Evolutionary conservation across 257 asterid species (phyloP).

Genomic region (Buddleja alternifolia): DNA sequence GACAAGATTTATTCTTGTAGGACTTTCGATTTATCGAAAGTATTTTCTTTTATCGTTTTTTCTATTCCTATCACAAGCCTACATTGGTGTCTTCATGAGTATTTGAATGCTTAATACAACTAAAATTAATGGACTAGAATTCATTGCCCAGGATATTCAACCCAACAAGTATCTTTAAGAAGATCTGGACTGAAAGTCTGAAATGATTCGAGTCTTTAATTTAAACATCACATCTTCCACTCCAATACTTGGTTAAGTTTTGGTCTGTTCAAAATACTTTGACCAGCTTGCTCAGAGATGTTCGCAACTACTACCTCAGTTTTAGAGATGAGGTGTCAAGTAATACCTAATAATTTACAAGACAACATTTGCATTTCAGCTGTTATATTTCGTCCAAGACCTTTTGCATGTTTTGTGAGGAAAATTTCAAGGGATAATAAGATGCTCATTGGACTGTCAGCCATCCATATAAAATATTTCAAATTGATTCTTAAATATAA

Average conservation of each 20-base stretch:
- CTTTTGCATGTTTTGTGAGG: not conserved
- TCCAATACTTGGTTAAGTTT: not conserved
- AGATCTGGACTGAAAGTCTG: not conserved
- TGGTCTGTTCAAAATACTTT: not conserved
- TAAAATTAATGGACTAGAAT: not conserved
- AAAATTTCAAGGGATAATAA: not conserved
- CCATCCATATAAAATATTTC: not conserved
- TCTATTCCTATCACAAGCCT: too few relatives aligned
- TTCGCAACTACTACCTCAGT: not conserved
- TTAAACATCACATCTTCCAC: not conserved
- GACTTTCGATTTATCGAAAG: too few relatives aligned
- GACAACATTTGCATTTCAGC: not conserved
- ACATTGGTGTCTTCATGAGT: not conserved
- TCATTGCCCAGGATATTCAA: constrained; percentile 11
- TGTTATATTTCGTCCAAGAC: not conserved
- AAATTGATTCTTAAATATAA: not conserved
- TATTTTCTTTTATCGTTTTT: too few relatives aligned
- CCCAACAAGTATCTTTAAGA: not conserved
- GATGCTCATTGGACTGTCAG: not conserved
- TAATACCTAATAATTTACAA: not conserved
- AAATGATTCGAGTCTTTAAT: not conserved
- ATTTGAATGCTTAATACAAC: not conserved
- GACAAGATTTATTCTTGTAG: too few relatives aligned
- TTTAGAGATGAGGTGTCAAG: not conserved
- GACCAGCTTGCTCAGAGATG: not conserved